A percentile compares a stretch with the other conserved stretches of the same genome.
These are phyloP conservation scores for Leccinum cinnamomeum DNA, from an alignment of 1,284 basidiomycete genomes.

Conservation along the genomic window DNA sequence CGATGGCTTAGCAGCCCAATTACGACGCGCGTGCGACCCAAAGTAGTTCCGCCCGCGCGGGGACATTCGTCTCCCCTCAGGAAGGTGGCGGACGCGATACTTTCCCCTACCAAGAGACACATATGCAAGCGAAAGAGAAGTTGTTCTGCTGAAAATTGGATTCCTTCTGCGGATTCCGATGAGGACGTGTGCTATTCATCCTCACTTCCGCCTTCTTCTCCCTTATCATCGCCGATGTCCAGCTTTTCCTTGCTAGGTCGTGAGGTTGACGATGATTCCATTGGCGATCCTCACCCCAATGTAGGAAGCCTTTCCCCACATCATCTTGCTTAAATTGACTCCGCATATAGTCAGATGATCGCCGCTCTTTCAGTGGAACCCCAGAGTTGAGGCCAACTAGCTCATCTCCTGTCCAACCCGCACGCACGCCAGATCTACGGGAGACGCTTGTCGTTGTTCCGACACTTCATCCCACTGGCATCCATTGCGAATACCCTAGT, in stretches of 20 bases:
- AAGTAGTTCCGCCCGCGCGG: conserved; percentile 23
- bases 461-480: background rate
- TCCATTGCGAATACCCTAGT: background rate
- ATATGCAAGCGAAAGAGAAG: conserved; percentile 2
- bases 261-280: conserved; percentile 13
- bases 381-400: conserved; percentile 17
- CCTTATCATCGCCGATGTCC: conserved; percentile 33
- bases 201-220: conserved; percentile 37
- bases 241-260: conserved; percentile 23
- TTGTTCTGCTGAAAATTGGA: conserved; percentile 2
- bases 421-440: background rate
- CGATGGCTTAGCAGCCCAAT: conserved; percentile 51
- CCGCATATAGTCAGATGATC: conserved; percentile 18
- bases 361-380: conserved; percentile 3
- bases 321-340: conserved; percentile 4
- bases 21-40: conserved; percentile 24
- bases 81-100: conserved; percentile 19
- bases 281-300: conserved; percentile 13
- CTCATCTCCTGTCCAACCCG: conserved; percentile 14
- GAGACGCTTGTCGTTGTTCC: background rate
- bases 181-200: conserved; percentile 20
- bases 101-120: conserved; percentile 1
- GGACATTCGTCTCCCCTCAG: conserved; percentile 40
- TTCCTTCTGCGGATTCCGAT: conserved; percentile 13
- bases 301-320: conserved; percentile 15